Evolutionary conservation across 331 rosid genomes (phyloP), one percentile per base, ranked within the genome.

Genomic region (Spiraea crenata): DNA sequence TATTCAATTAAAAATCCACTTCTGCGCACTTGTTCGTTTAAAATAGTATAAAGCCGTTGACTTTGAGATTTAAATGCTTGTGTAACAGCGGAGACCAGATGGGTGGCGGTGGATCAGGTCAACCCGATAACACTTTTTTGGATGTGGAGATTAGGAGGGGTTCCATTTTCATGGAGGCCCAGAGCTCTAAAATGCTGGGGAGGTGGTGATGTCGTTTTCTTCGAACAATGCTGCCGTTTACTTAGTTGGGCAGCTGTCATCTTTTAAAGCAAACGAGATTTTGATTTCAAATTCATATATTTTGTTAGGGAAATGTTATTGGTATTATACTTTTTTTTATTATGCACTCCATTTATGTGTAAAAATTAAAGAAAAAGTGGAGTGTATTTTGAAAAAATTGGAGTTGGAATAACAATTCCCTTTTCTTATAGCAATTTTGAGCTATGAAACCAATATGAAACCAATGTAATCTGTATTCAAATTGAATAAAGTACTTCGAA

Each of bases 41-140:
- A 62, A 51, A 47, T 39, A 25, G 10, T 10, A 44, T 25, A 47
- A 7, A 41, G 34, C 63, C 75, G 79, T 68, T 81, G 75, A 76
- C 69, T 38, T 0, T 57, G 34, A 0, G 3, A 14, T 3, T 19
- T 1, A 40, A 20, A 5, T 51, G 64, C 35, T 69, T 55, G 42
- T 8, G 20, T 14, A 42, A 55, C 6, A 34, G 63, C 47, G 34
- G 9, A 6, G 39, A 19, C 63, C 19, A 3, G 3, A 50, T 17
- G 39, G 12, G 25, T 20, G 49, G 6, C 0, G 51, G 41, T 5
- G 66, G 57, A 19, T 57, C 44, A 50, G 48, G 61, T 68, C 60
- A 20, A 20, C 16, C 8, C 51, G 25, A 39, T 40, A 47, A 42
- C 17, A 49, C 31, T 0, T n/a, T 4, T n/a, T 4, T 9, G 41